Base-by-base conservation (phyloP, 495 filamentous ascomycete species). In the Lasiosphaeria hispida region DNA sequence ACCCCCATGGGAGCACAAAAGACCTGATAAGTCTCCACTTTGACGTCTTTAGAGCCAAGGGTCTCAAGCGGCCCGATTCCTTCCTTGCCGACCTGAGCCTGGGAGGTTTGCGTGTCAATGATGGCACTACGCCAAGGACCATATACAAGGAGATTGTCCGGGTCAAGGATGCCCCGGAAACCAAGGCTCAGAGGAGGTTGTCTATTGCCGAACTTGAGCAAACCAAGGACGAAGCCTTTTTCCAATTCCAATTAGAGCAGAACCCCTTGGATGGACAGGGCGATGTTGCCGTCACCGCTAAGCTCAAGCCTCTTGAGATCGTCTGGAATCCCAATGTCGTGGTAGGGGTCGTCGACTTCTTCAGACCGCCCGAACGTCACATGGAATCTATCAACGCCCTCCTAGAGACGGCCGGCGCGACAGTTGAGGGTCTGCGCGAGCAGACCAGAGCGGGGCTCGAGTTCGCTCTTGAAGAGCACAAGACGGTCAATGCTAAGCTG, bases 311-410 rank as follows among this genome's bases (percentile, higher is more conserved):
- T 64, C 87, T 97, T 57, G 95, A 97, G 74, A 88, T 98, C 50
- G 89, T 97, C 43, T 97, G 96, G 75, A 98, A 98, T 66, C 94
- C 94, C 13, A 87, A 84, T 57, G 96, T 97, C 61, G 74, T 97
- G 2, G 85, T 96, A 18, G 91, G 91, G 44, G 85, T 97, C 33
- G 88, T 85, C 50, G 89, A 88, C 56, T 98, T 98, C 76, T 97
- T 98, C 77, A 88, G 92, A 53, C 94, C 94, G 4, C 95, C 94
- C 1, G 90, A 96, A 70, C 81, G 91, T 56, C 95, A 98, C 69
- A 96, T 97, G 94, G 94, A 98, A 70, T 97, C 93, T 17, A 96
- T 98, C 63, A 87, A 86, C 7, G 94, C 93, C 19, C 78, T 98
- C 45, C 85, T 98, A 80, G 94, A 98, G 67, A 90, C 89, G 15